Conservation (phyloP, 768 basidiomycete genomes). For the Boletellus emodensis region DNA sequence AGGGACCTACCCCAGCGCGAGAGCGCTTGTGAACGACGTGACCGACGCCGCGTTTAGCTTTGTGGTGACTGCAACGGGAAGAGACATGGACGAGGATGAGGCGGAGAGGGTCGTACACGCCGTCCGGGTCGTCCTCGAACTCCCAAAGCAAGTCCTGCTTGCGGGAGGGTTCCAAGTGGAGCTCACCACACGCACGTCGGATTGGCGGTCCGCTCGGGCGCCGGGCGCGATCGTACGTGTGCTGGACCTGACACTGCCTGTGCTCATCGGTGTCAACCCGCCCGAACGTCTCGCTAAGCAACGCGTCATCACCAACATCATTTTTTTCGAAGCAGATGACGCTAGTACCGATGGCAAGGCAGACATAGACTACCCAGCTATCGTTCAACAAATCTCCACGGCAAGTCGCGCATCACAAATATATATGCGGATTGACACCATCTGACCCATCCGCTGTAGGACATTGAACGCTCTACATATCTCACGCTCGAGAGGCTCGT, state of each 20-base stretch:
- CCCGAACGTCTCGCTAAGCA: constrained; percentile 67
- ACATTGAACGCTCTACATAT: constrained; percentile 8
- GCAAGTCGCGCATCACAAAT: constrained; percentile 5
- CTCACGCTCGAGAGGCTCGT: constrained; percentile 23
- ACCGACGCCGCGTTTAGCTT: constrained; percentile 36
- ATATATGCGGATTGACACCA: no score
- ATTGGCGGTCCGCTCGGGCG: background rate
- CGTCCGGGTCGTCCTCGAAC: constrained; percentile 40
- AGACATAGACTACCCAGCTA: constrained; percentile 34
- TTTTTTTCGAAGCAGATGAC: constrained; percentile 34
- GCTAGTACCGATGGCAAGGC: constrained; percentile 8
- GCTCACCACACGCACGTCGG: constrained; percentile 22
- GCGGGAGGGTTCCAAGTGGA: constrained; percentile 43
- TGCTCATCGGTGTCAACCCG: constrained; percentile 68
- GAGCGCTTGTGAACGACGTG: constrained; percentile 35
- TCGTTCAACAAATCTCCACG: constrained; percentile 33
- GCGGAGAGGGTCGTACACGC: constrained; percentile 10
- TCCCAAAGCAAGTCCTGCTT: constrained; percentile 51
- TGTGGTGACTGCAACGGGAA: constrained; percentile 32
- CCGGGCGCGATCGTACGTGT: constrained; percentile 36
- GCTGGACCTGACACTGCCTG: constrained; percentile 43
- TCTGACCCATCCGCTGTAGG: background rate
- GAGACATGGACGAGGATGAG: background rate
- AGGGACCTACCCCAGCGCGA: constrained; percentile 24
- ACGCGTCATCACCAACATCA: constrained; percentile 52